A percentile compares a stretch with the other conserved stretches of the same genome.
Evolutionary conservation across 345 rosid genomes (phyloP).

Genomic region (Eucalyptus marginata): DNA sequence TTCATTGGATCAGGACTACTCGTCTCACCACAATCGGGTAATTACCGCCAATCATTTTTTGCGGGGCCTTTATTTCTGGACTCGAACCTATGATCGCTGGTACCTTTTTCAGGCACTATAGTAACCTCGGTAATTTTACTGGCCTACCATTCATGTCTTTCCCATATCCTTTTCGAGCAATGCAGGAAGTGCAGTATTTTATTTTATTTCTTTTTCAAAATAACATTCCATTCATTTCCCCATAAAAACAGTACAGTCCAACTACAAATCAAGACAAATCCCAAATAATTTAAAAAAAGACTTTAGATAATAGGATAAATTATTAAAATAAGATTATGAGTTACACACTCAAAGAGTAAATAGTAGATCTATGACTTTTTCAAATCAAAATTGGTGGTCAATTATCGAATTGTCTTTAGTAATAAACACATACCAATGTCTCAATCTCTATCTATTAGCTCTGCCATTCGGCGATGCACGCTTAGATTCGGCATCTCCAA

Average conservation of each 20-base stretch:
- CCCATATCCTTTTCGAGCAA: neutral
- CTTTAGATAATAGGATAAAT: neutral
- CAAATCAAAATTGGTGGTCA: neutral
- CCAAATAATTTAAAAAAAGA: neutral
- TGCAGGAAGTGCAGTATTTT: neutral
- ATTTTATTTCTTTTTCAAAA: no score
- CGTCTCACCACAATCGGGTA: neutral
- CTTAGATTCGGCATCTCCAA: rapidly evolving
- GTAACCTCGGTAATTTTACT: neutral
- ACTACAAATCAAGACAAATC: neutral
- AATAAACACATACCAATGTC: no score
- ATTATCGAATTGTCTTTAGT: neutral
- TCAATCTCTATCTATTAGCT: neutral
- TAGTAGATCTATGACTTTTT: neutral
- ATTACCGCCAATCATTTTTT: neutral
- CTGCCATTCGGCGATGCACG: rapidly evolving
- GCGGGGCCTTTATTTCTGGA: no score
- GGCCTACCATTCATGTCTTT: neutral
- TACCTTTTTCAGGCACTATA: no score
- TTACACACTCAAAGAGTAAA: neutral
- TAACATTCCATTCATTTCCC: neutral
- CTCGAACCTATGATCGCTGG: no score
- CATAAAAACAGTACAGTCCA: no score
- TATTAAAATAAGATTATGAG: neutral
- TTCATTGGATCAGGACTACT: neutral